Evolutionary conservation across 106 monocot genomes (phyloP).

Genomic region (Xerophyta viscosa): DNA sequence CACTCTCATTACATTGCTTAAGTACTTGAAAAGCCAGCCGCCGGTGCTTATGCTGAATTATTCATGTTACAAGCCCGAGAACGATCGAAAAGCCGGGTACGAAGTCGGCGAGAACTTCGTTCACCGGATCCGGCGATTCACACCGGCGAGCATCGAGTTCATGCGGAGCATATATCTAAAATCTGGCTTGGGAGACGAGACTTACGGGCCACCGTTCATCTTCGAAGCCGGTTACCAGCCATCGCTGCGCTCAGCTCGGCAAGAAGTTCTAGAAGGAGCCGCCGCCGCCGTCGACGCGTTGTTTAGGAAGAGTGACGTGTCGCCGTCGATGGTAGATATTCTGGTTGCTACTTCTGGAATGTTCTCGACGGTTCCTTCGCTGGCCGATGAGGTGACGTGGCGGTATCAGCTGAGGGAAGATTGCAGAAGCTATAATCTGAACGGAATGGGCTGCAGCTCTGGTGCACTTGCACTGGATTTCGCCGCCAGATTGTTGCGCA

Average conservation of each 20-base stretch:
- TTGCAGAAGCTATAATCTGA: constrained; percentile 39
- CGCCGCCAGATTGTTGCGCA: constrained; percentile 25
- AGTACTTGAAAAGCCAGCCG: constrained; percentile 17
- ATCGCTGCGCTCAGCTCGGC: constrained; percentile 21
- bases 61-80: constrained; percentile 47
- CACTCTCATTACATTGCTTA: constrained; percentile 1
- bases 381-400: constrained; percentile 33
- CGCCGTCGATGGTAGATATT: constrained; percentile 17
- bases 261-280: constrained; percentile 51
- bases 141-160: constrained; percentile 37
- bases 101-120: constrained; percentile 50
- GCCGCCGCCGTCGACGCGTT: constrained; percentile 31
- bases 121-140: constrained; percentile 27
- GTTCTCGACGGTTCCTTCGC: constrained; percentile 52
- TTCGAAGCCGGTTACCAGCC: constrained; percentile 29
- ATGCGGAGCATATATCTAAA: constrained; percentile 56
- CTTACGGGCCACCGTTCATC: constrained; percentile 56
- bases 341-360: constrained; percentile 46
- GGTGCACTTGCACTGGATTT: constrained; percentile 43
- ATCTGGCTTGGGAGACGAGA: constrained; percentile 73
- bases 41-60: constrained; percentile 60
- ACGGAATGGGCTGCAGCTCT: constrained; percentile 75
- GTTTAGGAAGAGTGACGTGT: constrained; percentile 32
- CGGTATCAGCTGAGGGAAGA: constrained; percentile 16
- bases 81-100: constrained; percentile 29